Percentiles rank a stretch among this genome's conserved stretches.
phyloP scores from a whole-genome alignment of 805 yeast species.

The Maudiozyma turicensis region DNA sequence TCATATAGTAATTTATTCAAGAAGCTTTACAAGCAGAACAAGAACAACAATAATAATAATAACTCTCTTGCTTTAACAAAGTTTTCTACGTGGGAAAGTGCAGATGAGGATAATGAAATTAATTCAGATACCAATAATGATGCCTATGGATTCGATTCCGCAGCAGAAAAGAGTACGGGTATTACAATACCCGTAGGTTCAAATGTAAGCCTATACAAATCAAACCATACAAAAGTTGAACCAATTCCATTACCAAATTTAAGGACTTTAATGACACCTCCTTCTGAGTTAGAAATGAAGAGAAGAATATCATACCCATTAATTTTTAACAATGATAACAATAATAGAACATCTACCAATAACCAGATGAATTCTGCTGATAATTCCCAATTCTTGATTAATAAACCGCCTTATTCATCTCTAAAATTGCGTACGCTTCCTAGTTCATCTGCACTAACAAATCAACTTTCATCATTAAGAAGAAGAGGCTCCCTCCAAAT shows the following conservation, averaged over 20 bases:
- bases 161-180: constrained; percentile 2
- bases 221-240: constrained; percentile 28
- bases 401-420: not conserved
- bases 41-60: not conserved
- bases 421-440: not conserved
- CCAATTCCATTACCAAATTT: constrained; percentile 31
- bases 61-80: constrained; percentile 3
- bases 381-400: not conserved
- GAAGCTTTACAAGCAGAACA: constrained; percentile 1
- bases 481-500: constrained; percentile 1
- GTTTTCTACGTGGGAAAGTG: constrained; percentile 8
- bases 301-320: constrained; percentile 7
- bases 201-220: constrained; percentile 11
- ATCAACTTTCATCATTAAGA: constrained; percentile 1
- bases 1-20: constrained; percentile 1
- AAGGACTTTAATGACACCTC: constrained; percentile 8
- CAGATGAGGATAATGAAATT: constrained; percentile 1
- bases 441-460: not conserved
- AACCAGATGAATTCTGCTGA: not conserved
- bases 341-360: not conserved
- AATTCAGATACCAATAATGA: constrained; percentile 2
- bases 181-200: constrained; percentile 3
- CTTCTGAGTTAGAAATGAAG: constrained; percentile 10
- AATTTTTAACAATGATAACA: not conserved
- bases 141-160: not conserved